Evolutionary conservation across 1,284 basidiomycete genomes (phyloP).

Genomic region (Ceratobasidium sp.): DNA sequence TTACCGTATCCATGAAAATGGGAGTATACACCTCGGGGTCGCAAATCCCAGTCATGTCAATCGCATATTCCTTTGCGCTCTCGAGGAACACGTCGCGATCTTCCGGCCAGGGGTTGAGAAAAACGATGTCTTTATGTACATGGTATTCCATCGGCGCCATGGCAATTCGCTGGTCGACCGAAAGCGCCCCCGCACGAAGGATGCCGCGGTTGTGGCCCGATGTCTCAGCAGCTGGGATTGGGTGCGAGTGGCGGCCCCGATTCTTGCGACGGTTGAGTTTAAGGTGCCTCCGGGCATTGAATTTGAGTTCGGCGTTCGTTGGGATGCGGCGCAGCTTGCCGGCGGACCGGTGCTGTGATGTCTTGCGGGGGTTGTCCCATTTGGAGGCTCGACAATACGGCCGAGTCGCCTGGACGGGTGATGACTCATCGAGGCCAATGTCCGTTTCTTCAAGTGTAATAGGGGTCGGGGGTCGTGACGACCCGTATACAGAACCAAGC

Average conservation of each 20-base stretch:
- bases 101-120: slow-evolving; percentile 10
- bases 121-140: slow-evolving; percentile 7
- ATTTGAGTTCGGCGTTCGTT: background rate
- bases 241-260: background rate
- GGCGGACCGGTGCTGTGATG: background rate
- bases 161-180: background rate
- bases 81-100: slow-evolving; percentile 2
- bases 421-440: background rate
- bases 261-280: background rate
- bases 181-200: background rate
- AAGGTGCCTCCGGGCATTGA: no score
- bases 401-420: background rate
- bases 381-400: background rate
- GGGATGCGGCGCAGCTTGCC: background rate
- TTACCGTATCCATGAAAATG: slow-evolving; percentile 23
- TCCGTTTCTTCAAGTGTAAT: background rate
- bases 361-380: background rate
- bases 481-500: no score
- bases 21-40: background rate
- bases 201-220: background rate
- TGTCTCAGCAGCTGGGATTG: background rate
- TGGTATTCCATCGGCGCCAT: background rate
- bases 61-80: background rate
- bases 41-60: background rate
- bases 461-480: background rate